Conservation (phyloP, 108 stramenopile genomes). For the Pseudonitzschia pungens region DNA sequence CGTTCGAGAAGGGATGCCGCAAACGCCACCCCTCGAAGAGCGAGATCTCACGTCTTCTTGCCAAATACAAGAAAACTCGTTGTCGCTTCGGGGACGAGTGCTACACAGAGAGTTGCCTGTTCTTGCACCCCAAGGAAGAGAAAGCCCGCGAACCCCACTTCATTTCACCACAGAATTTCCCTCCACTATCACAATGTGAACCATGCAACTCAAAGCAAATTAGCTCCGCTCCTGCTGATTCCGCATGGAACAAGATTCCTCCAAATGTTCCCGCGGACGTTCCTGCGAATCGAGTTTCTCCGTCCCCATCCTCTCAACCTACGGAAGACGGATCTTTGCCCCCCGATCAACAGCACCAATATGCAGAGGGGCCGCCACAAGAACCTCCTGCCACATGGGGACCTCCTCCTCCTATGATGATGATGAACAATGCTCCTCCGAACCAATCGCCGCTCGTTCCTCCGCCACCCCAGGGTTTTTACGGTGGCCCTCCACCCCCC, state of each 20-base stretch:
- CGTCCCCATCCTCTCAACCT: conserved; percentile 3
- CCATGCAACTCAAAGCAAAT: neutral
- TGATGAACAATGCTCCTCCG: conserved; percentile 9
- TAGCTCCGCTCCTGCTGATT: conserved; percentile 13
- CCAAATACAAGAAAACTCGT: conserved; percentile 60
- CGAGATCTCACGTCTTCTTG: conserved; percentile 59
- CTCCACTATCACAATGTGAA: conserved; percentile 12
- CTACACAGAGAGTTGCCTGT: conserved; percentile 77
- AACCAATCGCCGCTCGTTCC: neutral
- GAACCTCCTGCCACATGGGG: neutral
- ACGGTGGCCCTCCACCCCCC: conserved; percentile 12
- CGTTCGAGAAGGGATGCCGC: conserved; percentile 62
- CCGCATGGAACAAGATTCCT: conserved; percentile 28
- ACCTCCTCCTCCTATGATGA: conserved; percentile 12
- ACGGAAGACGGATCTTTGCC: neutral
- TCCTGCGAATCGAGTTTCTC: neutral
- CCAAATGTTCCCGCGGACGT: neutral
- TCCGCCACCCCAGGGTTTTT: conserved; percentile 7
- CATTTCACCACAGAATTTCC: conserved; percentile 33
- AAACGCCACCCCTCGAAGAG: conserved; percentile 75
- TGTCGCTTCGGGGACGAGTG: conserved; percentile 79
- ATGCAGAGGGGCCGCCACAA: neutral
- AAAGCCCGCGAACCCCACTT: conserved; percentile 18
- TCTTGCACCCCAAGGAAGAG: conserved; percentile 69
- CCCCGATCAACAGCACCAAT: conserved; percentile 9